Conservation (phyloP, 352 stramenopile species). For the Globisporangium iwayamae region DNA sequence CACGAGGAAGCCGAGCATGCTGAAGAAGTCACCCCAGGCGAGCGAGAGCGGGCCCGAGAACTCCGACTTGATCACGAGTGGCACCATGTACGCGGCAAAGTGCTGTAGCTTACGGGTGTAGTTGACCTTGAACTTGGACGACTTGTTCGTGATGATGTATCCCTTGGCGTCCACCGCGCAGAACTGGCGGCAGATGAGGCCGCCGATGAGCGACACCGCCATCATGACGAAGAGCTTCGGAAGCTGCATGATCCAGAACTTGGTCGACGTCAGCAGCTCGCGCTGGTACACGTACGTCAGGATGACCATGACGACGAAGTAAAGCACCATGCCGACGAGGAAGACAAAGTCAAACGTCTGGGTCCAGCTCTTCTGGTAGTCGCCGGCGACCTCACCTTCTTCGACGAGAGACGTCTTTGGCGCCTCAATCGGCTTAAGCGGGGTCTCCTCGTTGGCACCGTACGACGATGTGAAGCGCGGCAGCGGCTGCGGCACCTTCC, state of each 20-base stretch:
- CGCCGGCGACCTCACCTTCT: constrained; percentile 53
- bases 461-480: constrained; percentile 37
- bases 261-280: constrained; percentile 29
- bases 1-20: constrained; percentile 74
- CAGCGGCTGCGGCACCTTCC: constrained; percentile 43
- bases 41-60: constrained; percentile 56
- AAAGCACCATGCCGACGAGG: constrained; percentile 45
- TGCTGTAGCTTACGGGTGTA: constrained; percentile 87
- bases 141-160: constrained; percentile 86
- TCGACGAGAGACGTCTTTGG: constrained; percentile 46
- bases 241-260: constrained; percentile 48
- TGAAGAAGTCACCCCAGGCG: constrained; percentile 83
- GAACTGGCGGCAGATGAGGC: constrained; percentile 75
- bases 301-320: constrained; percentile 35
- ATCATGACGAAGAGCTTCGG: constrained; percentile 59
- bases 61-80: constrained; percentile 69
- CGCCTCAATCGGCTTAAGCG: constrained; percentile 27
- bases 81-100: constrained; percentile 81
- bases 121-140: constrained; percentile 85
- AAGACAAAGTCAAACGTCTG: constrained; percentile 63
- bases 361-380: constrained; percentile 54
- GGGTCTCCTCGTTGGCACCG: constrained; percentile 30
- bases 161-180: constrained; percentile 76
- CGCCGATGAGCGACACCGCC: constrained; percentile 54
- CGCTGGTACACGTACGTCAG: constrained; percentile 50